Percentiles rank a stretch among this genome's conserved stretches.
Evolutionary conservation across 2,329 filamentous ascomycete species (phyloP).

Genomic region (Verticillium dahliae): DNA sequence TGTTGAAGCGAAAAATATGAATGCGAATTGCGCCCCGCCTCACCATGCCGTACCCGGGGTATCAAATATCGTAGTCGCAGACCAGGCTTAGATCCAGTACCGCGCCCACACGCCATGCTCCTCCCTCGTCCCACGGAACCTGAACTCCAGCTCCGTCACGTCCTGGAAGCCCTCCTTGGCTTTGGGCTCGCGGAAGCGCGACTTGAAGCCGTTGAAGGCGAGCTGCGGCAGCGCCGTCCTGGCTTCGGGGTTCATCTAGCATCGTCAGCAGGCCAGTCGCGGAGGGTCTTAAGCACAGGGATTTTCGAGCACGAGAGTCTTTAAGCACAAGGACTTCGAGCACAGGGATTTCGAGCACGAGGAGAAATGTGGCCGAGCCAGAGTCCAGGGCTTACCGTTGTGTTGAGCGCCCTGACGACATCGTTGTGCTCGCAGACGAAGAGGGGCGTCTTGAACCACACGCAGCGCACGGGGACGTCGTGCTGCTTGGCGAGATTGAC

Average conservation of each 20-base stretch:
- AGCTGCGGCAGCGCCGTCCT: conserved; percentile 66
- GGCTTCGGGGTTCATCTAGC: conserved; percentile 76
- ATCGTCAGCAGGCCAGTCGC: neutral
- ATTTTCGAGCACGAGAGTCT: neutral
- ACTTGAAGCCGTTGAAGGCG: conserved; percentile 71
- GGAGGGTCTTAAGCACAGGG: neutral
- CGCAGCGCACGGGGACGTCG: conserved; percentile 71
- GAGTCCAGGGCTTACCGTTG: conserved; percentile 19
- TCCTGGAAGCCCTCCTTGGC: conserved; percentile 78
- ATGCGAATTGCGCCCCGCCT: no score
- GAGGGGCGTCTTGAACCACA: conserved; percentile 72
- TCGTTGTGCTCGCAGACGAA: conserved; percentile 81
- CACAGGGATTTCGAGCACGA: neutral
- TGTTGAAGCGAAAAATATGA: no score
- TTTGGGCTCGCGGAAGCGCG: conserved; percentile 66
- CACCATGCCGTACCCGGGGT: no score
- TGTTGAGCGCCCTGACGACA: conserved; percentile 66
- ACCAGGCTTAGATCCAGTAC: conserved; percentile 58
- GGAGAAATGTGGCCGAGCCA: no score
- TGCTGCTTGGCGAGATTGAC: conserved; percentile 63
- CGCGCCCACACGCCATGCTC: conserved; percentile 66
- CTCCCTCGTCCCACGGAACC: conserved; percentile 63
- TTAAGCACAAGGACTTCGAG: no score
- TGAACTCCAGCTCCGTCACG: conserved; percentile 68
- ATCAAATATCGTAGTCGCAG: conserved; percentile 7